Evolutionary conservation across 2,329 filamentous ascomycete species (phyloP), one percentile per base, ranked within the genome.

Genomic region (Colletotrichum endophyticum): DNA sequence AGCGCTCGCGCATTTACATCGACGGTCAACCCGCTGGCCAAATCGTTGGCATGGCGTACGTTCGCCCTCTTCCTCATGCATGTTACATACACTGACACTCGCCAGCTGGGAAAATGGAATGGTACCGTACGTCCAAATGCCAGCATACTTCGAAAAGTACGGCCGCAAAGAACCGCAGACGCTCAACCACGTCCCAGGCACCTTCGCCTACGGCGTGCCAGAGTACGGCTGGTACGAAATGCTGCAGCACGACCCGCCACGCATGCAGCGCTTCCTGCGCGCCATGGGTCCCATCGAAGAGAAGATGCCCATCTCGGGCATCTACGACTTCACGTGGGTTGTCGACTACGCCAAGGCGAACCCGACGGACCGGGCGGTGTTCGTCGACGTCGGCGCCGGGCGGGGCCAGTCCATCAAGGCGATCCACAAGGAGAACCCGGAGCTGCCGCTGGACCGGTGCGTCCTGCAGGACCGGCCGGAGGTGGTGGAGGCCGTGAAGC

Each of bases 331-430:
- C 49, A 64, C 76, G 27, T 85, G 83, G 84, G 77, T 82, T 3
- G 69, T 74, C 4, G 59, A 76, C n/a, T 22, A 62, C 8, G 72
- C 73, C 0, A n/a, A 27, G 11, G 70, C 77, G 9, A 22, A 67
- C 8, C 15, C 30, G 6, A 70, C 56, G 2, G 69, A 68, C 22
- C 78, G 83, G 11, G 53, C 77, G 0, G 70, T 84, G 3, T 66
- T 85, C 19, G 83, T 85, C 22, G 83, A 85, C 75, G 81, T 85
- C 34, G 84, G 84, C 28, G 84, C 82, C n/a, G 81, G 83, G 9
- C 81, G 79, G 56, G 83, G 84, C 11, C 77, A 76, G 66, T 66
- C 68, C 39, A 77, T 84, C 36, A 78, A 78, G 75, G 79, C 79
- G 1, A 79, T 85, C 57, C 77, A 77, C 39, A 62, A 79, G n/a